These are phyloP conservation scores for Diplotaxis tenuifolia DNA, from an alignment of 345 rosid species.

Conservation along the genomic window DNA sequence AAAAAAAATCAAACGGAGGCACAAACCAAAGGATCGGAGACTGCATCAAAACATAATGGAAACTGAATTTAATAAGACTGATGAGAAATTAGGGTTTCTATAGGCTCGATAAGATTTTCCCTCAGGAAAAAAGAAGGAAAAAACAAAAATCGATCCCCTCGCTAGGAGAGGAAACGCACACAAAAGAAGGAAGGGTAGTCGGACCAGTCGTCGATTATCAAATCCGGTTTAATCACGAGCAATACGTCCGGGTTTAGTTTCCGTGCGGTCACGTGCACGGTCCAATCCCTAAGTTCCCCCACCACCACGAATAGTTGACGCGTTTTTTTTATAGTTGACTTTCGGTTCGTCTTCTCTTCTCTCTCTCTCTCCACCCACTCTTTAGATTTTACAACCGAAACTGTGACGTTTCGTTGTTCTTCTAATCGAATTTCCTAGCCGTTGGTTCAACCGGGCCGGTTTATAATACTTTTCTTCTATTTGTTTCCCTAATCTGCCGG, in stretches of 20 bases:
- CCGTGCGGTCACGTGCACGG: conserved; percentile 43
- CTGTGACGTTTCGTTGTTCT: not conserved
- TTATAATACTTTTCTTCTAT: not conserved
- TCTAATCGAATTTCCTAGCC: too few species aligned
- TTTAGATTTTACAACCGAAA: not conserved
- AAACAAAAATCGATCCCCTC: not conserved
- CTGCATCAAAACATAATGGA: not conserved
- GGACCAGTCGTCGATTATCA: conserved; percentile 77
- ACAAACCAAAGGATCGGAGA: conserved; percentile 28
- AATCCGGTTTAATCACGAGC: conserved; percentile 54
- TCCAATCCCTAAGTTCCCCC: not conserved
- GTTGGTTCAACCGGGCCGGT: not conserved
- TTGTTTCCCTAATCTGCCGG: not conserved
- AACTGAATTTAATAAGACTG: too few species aligned
- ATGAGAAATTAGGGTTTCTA: conserved; percentile 41
- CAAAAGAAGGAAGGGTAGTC: conserved; percentile 42
- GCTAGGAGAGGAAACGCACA: too few species aligned
- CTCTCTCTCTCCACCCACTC: not conserved
- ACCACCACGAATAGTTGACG: conserved; percentile 9
- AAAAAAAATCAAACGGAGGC: not conserved
- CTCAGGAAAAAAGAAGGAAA: not conserved
- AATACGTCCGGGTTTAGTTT: conserved; percentile 71
- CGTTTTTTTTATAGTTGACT: conserved; percentile 11
- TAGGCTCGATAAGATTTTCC: not conserved
- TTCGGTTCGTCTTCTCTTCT: not conserved